Conservation (phyloP, 352 stramenopile genomes). For the Globisporangium yorkense region DNA sequence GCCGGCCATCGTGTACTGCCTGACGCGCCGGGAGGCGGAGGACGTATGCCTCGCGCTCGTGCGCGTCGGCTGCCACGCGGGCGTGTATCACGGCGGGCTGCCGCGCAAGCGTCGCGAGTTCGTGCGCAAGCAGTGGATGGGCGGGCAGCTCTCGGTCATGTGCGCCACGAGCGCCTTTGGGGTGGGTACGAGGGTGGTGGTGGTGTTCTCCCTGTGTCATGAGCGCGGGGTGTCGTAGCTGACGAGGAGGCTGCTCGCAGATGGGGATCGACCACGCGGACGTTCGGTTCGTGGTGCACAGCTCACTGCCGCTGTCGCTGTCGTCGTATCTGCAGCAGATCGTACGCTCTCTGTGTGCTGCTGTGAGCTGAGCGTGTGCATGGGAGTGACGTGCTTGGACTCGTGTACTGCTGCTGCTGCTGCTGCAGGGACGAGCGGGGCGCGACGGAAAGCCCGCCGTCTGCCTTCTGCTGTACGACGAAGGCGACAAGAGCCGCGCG, state of each 20-base stretch:
- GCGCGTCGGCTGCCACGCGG: constrained; percentile 38
- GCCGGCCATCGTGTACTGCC: constrained; percentile 66
- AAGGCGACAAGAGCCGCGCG: constrained; percentile 49
- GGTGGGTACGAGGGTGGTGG: constrained; percentile 39
- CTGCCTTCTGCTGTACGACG: constrained; percentile 58
- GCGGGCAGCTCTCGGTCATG: constrained; percentile 60
- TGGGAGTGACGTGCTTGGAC: background rate
- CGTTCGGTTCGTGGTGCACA: constrained; percentile 70
- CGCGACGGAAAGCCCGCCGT: constrained; percentile 45
- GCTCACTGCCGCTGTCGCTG: constrained; percentile 60
- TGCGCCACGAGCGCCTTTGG: constrained; percentile 77
- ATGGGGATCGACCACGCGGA: constrained; percentile 78
- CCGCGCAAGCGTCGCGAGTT: constrained; percentile 51
- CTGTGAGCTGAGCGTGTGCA: too few species aligned
- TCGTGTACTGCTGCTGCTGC: background rate
- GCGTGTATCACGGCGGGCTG: constrained; percentile 70
- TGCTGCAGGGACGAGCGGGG: constrained; percentile 52
- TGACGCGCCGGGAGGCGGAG: constrained; percentile 69
- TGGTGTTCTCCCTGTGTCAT: background rate
- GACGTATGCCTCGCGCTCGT: constrained; percentile 47
- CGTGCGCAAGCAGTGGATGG: constrained; percentile 78
- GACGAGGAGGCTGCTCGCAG: constrained; percentile 15
- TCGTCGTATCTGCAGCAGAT: constrained; percentile 76
- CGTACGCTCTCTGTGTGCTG: constrained; percentile 21
- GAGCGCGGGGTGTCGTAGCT: background rate